phyloP scores from a whole-genome alignment of 345 rosid species.

The Syzygium oleosum region DNA sequence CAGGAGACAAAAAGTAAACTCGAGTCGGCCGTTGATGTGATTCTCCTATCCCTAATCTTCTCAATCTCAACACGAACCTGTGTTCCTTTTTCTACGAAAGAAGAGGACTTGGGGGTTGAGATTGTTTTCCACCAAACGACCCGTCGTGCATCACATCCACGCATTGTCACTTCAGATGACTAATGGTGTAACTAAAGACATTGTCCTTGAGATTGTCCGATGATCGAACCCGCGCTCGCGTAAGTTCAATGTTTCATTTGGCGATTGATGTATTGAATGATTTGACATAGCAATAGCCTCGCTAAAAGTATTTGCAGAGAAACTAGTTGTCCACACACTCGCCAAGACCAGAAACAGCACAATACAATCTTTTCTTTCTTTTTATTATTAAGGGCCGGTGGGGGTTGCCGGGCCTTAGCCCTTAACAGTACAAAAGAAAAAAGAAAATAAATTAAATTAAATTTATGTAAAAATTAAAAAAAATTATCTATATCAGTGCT shows the following conservation, averaged over 20 bases:
- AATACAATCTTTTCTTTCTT: background rate
- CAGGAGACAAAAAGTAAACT: background rate
- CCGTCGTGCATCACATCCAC: background rate
- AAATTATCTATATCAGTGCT: accelerated
- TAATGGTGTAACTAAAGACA: background rate
- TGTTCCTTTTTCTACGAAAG: background rate
- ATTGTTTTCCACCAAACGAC: background rate
- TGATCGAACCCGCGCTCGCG: background rate
- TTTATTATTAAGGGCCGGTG: background rate
- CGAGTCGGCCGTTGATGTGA: background rate
- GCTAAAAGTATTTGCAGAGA: background rate
- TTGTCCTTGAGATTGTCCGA: background rate
- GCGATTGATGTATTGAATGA: background rate
- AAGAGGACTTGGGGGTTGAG: background rate
- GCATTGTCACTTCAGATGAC: background rate
- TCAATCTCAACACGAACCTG: background rate
- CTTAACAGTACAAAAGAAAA: background rate
- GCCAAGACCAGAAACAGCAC: background rate
- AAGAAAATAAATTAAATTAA: background rate
- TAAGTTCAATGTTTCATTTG: background rate
- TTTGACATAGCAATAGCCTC: background rate
- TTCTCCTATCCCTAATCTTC: background rate
- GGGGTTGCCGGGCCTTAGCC: background rate
- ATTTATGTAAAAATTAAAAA: too few species aligned
- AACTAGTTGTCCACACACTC: background rate